Conservation (phyloP, 345 rosid species). For the Eucalyptus tenuipes region DNA sequence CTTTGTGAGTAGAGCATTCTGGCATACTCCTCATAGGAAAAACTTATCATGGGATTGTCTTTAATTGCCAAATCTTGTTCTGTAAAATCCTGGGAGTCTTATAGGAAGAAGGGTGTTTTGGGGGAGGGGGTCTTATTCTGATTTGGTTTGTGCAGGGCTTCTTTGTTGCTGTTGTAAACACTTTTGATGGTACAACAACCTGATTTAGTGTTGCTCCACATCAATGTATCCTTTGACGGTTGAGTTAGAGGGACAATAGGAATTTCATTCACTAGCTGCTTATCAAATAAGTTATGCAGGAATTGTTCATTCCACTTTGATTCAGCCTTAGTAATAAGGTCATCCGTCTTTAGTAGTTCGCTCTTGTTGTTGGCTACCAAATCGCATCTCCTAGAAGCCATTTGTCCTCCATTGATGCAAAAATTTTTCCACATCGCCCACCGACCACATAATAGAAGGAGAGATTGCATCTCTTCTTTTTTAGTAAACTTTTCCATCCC, state of each 20-base stretch:
- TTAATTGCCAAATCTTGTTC: not conserved
- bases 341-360: fast-evolving
- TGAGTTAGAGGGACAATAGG: not conserved
- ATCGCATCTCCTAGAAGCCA: not conserved
- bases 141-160: not conserved
- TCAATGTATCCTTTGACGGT: not conserved
- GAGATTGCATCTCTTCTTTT: not conserved
- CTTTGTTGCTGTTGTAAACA: not conserved
- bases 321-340: too few relatives aligned
- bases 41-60: not conserved
- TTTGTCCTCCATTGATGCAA: not conserved
- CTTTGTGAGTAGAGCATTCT: not conserved
- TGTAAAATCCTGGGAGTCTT: not conserved
- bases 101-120: not conserved
- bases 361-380: too few relatives aligned
- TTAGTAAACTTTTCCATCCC: not conserved
- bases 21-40: not conserved
- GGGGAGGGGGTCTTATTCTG: too few relatives aligned
- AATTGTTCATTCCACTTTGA: too few relatives aligned
- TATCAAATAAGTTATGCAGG: not conserved
- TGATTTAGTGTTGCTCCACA: not conserved
- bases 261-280: not conserved
- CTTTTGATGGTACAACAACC: not conserved
- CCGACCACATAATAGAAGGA: not conserved
- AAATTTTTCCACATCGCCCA: not conserved